A percentile compares a stretch with the other conserved stretches of the same genome.
phyloP scores from a whole-genome alignment of 805 yeast genomes.

The Nakazawaea siamensis region DNA sequence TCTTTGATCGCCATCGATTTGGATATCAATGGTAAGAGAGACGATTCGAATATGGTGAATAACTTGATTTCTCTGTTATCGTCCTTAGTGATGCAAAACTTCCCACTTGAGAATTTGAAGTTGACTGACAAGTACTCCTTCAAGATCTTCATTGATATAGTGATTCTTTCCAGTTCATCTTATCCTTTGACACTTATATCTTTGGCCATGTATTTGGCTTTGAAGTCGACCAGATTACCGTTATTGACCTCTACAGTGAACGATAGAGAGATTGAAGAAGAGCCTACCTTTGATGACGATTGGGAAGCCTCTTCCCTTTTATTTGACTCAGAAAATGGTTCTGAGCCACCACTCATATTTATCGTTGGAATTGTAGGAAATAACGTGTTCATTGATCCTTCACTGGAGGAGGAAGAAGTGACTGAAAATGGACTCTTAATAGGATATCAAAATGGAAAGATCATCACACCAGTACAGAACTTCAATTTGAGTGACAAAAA shows the following conservation, averaged over 20 bases:
- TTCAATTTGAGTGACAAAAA: conserved; percentile 43
- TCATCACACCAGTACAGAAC: conserved; percentile 67
- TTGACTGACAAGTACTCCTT: conserved; percentile 71
- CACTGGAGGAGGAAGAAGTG: conserved; percentile 81
- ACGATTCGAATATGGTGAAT: conserved; percentile 63
- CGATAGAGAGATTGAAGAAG: conserved; percentile 67
- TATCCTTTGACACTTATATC: conserved; percentile 79
- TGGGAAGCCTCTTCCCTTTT: conserved; percentile 55
- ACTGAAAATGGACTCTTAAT: conserved; percentile 75
- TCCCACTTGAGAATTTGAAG: conserved; percentile 44
- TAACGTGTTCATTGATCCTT: conserved; percentile 73
- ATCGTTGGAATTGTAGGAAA: conserved; percentile 69
- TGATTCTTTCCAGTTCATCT: conserved; percentile 68
- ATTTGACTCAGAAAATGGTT: conserved; percentile 25
- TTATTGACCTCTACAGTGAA: conserved; percentile 60
- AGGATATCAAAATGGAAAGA: conserved; percentile 60
- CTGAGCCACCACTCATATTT: conserved; percentile 70
- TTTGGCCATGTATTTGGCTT: conserved; percentile 72
- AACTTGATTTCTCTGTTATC: conserved; percentile 57
- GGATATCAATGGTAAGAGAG: conserved; percentile 73
- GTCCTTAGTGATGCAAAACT: conserved; percentile 40
- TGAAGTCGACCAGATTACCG: conserved; percentile 73
- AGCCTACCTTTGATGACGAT: conserved; percentile 87
- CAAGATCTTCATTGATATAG: conserved; percentile 71
- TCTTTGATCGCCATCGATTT: conserved; percentile 63